Evolutionary conservation across 768 basidiomycete species (phyloP).

Genomic region (Amanita polypyramis): DNA sequence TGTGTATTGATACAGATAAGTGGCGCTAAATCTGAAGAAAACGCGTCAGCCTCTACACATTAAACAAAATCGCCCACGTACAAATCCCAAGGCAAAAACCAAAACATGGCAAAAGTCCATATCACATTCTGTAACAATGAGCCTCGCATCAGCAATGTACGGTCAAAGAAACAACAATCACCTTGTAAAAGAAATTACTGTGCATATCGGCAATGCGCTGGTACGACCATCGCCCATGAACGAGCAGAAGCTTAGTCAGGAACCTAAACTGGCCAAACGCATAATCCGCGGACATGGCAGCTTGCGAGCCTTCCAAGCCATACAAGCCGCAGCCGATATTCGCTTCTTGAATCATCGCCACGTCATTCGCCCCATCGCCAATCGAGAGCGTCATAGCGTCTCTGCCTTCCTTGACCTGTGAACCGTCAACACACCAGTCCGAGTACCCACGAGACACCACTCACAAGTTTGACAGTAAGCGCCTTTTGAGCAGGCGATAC

Average conservation of each 20-base stretch:
- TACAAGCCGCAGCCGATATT: constrained; percentile 92
- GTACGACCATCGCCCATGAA: constrained; percentile 97
- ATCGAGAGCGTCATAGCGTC: constrained; percentile 96
- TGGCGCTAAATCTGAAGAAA: constrained; percentile 72
- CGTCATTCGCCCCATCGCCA: constrained; percentile 96
- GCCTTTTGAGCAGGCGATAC: constrained; percentile 98
- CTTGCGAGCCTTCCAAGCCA: constrained; percentile 94
- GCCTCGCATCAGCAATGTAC: constrained; percentile 8
- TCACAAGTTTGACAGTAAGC: constrained; percentile 84
- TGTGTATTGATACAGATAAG: constrained; percentile 91
- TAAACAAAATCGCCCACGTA: constrained; percentile 5
- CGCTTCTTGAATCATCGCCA: constrained; percentile 99
- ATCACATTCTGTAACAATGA: constrained; percentile 58
- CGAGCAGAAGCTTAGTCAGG: constrained; percentile 81
- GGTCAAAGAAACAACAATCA: constrained; percentile 16
- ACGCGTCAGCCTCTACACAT: constrained; percentile 7
- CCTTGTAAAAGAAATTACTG: constrained; percentile 98
- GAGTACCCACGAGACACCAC: constrained; percentile 15
- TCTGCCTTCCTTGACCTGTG: constrained; percentile 86
- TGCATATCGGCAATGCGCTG: constrained; percentile 95
- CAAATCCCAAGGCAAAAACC: constrained; percentile 79
- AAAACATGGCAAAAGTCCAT: constrained; percentile 91
- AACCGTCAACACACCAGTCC: constrained; percentile 3
- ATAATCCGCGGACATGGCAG: constrained; percentile 98
- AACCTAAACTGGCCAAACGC: constrained; percentile 97